A percentile compares a stretch with the other conserved stretches of the same genome.
These are phyloP conservation scores for Cubamyces lactineus DNA, from an alignment of 768 basidiomycete species.

Conservation along the genomic window DNA sequence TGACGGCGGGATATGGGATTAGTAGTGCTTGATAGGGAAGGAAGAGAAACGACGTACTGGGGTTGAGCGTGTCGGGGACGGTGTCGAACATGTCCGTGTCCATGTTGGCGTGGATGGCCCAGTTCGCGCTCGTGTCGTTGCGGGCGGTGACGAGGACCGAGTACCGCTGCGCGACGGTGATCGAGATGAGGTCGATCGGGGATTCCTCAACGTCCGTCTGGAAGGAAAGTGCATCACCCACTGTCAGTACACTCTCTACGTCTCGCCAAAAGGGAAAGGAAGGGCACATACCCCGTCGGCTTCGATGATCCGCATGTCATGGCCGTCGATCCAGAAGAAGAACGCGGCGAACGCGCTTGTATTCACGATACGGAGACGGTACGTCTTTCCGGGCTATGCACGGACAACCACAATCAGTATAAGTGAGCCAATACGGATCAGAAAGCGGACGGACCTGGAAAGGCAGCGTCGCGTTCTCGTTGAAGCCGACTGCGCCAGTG, in stretches of 20 bases:
- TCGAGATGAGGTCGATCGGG: slow-evolving; percentile 67
- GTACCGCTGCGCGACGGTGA: slow-evolving; percentile 91
- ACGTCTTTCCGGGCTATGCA: slow-evolving; percentile 78
- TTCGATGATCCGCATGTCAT: slow-evolving; percentile 83
- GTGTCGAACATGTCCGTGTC: slow-evolving; percentile 88
- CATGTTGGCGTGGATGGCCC: slow-evolving; percentile 90
- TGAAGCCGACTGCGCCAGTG: slow-evolving; percentile 73
- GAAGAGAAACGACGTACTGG: slow-evolving; percentile 55
- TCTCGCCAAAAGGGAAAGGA: too few species aligned
- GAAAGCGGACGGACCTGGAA: slow-evolving; percentile 50
- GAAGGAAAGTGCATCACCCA: slow-evolving; percentile 3
- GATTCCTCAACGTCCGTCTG: slow-evolving; percentile 80
- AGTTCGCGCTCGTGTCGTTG: slow-evolving; percentile 81
- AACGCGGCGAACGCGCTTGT: slow-evolving; percentile 74
- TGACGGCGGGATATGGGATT: slow-evolving; percentile 31
- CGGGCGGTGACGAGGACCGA: slow-evolving; percentile 90
- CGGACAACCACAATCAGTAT: neutral
- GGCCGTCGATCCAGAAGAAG: slow-evolving; percentile 90
- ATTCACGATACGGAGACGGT: slow-evolving; percentile 88
- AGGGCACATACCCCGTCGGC: slow-evolving; percentile 69
- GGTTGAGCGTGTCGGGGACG: slow-evolving; percentile 69
- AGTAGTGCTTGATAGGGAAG: neutral
- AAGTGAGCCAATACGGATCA: neutral
- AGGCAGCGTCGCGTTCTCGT: slow-evolving; percentile 81
- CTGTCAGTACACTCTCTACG: too few species aligned